Percentiles rank a stretch among this genome's conserved stretches.
Evolutionary conservation across 139 green algal species (phyloP).

Genomic region (Nannochloris sp.): DNA sequence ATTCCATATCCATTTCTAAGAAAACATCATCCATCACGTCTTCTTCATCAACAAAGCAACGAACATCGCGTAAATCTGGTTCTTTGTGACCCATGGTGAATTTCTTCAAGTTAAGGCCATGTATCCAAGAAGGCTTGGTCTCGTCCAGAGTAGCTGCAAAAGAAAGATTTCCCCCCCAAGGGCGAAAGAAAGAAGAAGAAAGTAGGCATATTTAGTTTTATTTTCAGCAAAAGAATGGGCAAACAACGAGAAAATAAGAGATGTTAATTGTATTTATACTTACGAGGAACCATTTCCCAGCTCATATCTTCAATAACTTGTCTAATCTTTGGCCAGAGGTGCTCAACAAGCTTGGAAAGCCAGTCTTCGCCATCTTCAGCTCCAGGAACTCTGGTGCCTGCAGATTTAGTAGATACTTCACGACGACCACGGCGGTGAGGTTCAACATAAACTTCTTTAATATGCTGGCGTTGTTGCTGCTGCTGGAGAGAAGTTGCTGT

Average conservation of each 20-base stretch:
- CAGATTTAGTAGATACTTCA: too few species aligned
- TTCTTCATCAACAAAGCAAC: not conserved
- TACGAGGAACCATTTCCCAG: not conserved
- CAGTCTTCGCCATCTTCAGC: not conserved
- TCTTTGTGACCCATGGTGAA: not conserved
- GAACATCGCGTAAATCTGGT: not conserved
- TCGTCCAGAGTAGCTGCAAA: not conserved
- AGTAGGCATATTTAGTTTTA: too few species aligned
- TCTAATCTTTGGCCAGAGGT: not conserved
- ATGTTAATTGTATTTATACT: not conserved
- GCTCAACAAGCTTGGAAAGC: not conserved
- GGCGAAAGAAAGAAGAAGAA: too few species aligned
- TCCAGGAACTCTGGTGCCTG: too few species aligned
- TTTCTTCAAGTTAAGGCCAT: not conserved
- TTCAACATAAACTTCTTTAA: too few species aligned
- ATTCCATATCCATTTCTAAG: not conserved
- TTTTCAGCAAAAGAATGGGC: too few species aligned
- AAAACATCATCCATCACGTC: not conserved
- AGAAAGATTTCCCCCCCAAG: too few species aligned
- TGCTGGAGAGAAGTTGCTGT: not conserved
- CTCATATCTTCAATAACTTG: not conserved
- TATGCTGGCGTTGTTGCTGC: not conserved
- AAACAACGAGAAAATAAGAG: too few species aligned
- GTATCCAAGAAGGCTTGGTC: conserved; percentile 2
- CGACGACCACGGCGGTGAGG: too few species aligned